Percentiles rank a stretch among this genome's conserved stretches.
phyloP scores from a whole-genome alignment of 208 protist species.

The Strigomonas culicis region DNA sequence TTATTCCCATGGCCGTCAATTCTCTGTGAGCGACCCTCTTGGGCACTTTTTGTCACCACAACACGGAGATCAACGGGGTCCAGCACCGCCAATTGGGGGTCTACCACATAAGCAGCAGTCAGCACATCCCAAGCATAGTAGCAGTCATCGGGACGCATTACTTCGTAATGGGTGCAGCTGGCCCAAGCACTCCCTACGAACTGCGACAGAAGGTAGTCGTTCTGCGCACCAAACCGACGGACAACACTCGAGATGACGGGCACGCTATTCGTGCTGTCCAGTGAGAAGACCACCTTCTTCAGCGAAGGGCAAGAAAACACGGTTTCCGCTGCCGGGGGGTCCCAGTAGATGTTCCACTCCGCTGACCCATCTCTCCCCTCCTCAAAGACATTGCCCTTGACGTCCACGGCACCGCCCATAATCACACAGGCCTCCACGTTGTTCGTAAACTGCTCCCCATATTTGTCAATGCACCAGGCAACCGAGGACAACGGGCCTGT shows the following conservation, averaged over 20 bases:
- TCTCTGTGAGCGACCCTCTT: background rate
- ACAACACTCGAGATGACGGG: constrained; percentile 66
- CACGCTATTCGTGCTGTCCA: constrained; percentile 85
- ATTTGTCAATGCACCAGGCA: constrained; percentile 78
- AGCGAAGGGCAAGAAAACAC: constrained; percentile 60
- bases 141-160: constrained; percentile 56
- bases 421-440: constrained; percentile 85
- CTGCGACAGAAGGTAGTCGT: constrained; percentile 75
- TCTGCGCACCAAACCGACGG: constrained; percentile 73
- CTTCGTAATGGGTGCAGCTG: constrained; percentile 67
- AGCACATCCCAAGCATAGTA: constrained; percentile 91
- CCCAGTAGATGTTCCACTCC: constrained; percentile 92
- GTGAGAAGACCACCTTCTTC: constrained; percentile 65
- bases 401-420: constrained; percentile 86
- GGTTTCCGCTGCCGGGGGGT: constrained; percentile 63
- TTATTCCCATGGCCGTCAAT: background rate
- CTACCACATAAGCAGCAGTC: constrained; percentile 76
- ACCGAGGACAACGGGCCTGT: constrained; percentile 85
- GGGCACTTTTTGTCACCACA: constrained; percentile 17
- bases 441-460: constrained; percentile 66
- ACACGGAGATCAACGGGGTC: constrained; percentile 56
- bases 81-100: constrained; percentile 41
- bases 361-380: constrained; percentile 61
- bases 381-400: constrained; percentile 82
- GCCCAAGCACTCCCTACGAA: constrained; percentile 83